A percentile compares a stretch with the other conserved stretches of the same genome.
Evolutionary conservation across 495 filamentous ascomycete genomes (phyloP).

Genomic region (Hyphodiscus hymeniophilus): DNA sequence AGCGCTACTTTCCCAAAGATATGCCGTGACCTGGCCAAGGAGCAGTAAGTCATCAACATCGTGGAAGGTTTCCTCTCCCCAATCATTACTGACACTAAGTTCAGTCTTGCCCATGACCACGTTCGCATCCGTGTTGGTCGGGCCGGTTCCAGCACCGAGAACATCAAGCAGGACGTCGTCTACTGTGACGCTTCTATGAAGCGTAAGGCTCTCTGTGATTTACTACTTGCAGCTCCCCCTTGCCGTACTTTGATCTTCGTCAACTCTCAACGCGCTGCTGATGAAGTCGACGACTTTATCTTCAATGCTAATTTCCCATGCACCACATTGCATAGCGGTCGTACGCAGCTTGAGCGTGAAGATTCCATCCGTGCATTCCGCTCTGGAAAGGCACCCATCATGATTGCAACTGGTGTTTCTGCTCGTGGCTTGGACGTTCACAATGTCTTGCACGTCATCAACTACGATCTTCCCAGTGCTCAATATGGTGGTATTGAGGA

Average conservation of each 20-base stretch:
- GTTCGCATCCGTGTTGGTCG: constrained; percentile 79
- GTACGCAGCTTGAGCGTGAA: constrained; percentile 88
- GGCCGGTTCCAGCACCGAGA: constrained; percentile 66
- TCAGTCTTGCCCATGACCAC: constrained; percentile 52
- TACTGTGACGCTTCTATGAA: constrained; percentile 55
- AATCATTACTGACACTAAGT: too few species aligned
- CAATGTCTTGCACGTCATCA: constrained; percentile 82
- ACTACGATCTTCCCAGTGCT: constrained; percentile 71
- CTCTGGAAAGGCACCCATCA: constrained; percentile 59
- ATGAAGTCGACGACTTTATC: constrained; percentile 79
- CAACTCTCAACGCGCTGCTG: constrained; percentile 66
- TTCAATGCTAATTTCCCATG: constrained; percentile 70
- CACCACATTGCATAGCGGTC: constrained; percentile 79
- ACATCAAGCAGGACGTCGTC: constrained; percentile 71
- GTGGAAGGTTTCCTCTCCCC: too few species aligned
- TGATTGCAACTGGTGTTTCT: constrained; percentile 77
- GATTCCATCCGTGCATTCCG: constrained; percentile 87
- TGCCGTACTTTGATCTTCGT: constrained; percentile 87
- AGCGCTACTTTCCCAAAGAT: constrained; percentile 84
- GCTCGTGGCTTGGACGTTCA: constrained; percentile 87
- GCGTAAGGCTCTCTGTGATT: constrained; percentile 60
- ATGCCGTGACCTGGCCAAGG: constrained; percentile 64
- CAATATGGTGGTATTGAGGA: constrained; percentile 82
- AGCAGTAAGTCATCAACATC: constrained; percentile 45
- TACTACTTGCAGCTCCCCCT: constrained; percentile 58